A percentile compares a stretch with the other conserved stretches of the same genome.
These are phyloP conservation scores for Xylaria venustula DNA, from an alignment of 495 filamentous ascomycete species.

Conservation along the genomic window DNA sequence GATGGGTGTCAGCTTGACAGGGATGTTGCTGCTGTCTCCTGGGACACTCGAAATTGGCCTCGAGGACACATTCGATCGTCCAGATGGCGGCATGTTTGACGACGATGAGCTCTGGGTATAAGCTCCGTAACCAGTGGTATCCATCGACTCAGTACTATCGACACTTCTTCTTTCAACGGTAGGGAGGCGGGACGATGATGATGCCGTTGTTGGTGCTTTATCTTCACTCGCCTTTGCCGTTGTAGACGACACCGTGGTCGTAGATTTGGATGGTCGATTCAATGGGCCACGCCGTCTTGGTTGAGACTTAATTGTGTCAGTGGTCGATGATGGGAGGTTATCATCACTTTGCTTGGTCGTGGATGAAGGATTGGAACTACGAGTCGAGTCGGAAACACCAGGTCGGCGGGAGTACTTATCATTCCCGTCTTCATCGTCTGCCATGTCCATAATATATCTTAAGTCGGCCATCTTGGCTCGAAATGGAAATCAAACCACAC, in stretches of 20 bases:
- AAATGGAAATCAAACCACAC: conserved; percentile 36
- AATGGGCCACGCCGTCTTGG: conserved; percentile 25
- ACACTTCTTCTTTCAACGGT: conserved; percentile 40
- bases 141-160: conserved; percentile 47
- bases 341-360: conserved; percentile 23
- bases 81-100: conserved; percentile 27
- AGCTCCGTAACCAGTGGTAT: conserved; percentile 30
- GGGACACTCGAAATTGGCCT: conserved; percentile 38
- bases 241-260: conserved; percentile 22
- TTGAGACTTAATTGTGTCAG: conserved; percentile 26
- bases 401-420: conserved; percentile 31
- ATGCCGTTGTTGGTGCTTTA: too few species aligned
- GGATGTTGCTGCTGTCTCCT: conserved; percentile 33
- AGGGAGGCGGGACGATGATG: conserved; percentile 27
- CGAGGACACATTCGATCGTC: conserved; percentile 32
- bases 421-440: conserved; percentile 35
- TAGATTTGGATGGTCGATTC: conserved; percentile 27
- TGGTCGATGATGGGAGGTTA: conserved; percentile 15
- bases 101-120: conserved; percentile 31
- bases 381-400: conserved; percentile 32
- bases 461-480: conserved; percentile 46
- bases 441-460: conserved; percentile 48
- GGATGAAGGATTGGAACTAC: conserved; percentile 38
- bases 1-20: conserved; percentile 62
- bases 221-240: conserved; percentile 13